Evolutionary conservation across 1,284 basidiomycete genomes (phyloP), one percentile per base, ranked within the genome.

Genomic region (Cryptococcus hybrid): DNA sequence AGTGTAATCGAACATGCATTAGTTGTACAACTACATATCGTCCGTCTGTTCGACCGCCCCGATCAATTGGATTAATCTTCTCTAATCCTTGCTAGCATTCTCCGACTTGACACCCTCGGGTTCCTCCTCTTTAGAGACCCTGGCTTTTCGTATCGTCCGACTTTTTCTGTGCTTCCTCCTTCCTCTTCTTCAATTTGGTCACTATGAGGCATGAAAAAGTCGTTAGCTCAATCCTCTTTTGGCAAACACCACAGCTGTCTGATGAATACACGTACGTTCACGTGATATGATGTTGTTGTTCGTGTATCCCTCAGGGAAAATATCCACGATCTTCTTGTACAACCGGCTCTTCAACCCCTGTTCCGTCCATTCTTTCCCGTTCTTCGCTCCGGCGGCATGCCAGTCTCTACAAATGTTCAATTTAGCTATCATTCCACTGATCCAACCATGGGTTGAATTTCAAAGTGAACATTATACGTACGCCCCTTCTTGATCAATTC

Each of bases 251-350:
- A 30, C 30, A 30, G 30, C 4, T 30, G 30, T 30, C 4, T 30
- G 37, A 24, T 13, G 11, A 15, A 5, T 24, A 36, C 35, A 70
- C 72, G 67, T 58, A 74, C 72, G 66, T 55, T 72, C 66, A 40
- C 70, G 50, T 8, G 70, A 72, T 7, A 74, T 58, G 7, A 57
- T 48, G 3, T 45, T 57, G n/a, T 49, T 64, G 12, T 56, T 65
- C 66, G 67, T 70, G 55, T 62, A 76, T 18, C 72, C 73, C 30
- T 70, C 69, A 2, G 75, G 75, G 69, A 75, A 77, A 24, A 64
- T 56, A 18, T 67, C 67, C 30, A 64, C 56, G 34, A 77, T 66
- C 60, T 63, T 66, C 42, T 60, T 67, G 52, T 70, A 71, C 51
- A 72, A 52, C 18, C 58, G 44, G 47, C 61, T 67, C 56, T 68